Evolutionary conservation across 345 rosid genomes (phyloP).

Genomic region (Lagerstroemia speciosa): DNA sequence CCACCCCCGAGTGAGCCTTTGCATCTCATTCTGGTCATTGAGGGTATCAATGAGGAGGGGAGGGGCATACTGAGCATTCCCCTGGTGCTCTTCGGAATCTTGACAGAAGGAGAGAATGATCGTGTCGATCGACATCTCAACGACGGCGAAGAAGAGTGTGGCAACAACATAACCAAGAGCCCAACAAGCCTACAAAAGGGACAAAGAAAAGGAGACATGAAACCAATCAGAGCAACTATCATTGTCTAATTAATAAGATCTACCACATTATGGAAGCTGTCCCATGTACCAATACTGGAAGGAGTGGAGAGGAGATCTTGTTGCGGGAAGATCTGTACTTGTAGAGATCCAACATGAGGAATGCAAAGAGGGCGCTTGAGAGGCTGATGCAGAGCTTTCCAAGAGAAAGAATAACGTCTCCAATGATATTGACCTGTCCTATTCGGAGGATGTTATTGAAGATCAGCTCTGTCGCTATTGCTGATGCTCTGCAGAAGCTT

Average conservation of each 20-base stretch:
- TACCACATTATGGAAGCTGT: neutral
- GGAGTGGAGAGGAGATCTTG: slow-evolving; percentile 84
- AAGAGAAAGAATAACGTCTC: slow-evolving; percentile 80
- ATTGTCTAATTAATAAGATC: neutral
- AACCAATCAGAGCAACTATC: neutral
- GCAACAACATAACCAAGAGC: slow-evolving; percentile 83
- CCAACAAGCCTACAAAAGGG: slow-evolving; percentile 72
- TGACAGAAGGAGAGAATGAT: slow-evolving; percentile 93
- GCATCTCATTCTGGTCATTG: slow-evolving; percentile 56
- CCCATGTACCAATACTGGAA: slow-evolving; percentile 76
- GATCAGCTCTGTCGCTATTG: slow-evolving; percentile 81
- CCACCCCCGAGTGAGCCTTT: slow-evolving; percentile 59
- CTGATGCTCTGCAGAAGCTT: slow-evolving; percentile 82
- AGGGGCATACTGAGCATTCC: slow-evolving; percentile 92
- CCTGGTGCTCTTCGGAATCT: slow-evolving; percentile 96
- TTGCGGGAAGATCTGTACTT: slow-evolving; percentile 62
- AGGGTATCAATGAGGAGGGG: slow-evolving; percentile 84
- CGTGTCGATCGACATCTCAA: slow-evolving; percentile 94
- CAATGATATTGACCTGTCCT: slow-evolving; percentile 91
- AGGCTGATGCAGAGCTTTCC: slow-evolving; percentile 95
- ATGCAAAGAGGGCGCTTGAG: slow-evolving; percentile 72
- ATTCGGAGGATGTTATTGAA: slow-evolving; percentile 77
- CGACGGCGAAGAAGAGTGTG: slow-evolving; percentile 84
- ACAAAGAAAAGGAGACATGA: too few relatives aligned
- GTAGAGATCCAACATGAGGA: slow-evolving; percentile 93